Evolutionary conservation across 2,329 filamentous ascomycete species (phyloP).

Genomic region (Biscogniauxia sp.): DNA sequence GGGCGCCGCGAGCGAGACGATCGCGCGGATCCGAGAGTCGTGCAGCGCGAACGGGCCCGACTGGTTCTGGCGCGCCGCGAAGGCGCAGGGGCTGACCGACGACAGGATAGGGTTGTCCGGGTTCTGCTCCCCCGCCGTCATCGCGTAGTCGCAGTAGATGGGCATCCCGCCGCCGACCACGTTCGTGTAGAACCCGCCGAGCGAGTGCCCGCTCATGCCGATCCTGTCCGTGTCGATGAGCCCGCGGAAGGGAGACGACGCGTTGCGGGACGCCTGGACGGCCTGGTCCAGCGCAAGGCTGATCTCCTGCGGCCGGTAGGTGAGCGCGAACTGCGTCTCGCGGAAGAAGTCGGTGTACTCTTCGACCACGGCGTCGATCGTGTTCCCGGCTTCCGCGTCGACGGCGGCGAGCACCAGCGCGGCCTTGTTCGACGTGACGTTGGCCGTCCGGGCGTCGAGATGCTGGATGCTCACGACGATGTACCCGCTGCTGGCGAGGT

Average conservation of each 20-base stretch:
- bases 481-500: slow-evolving; percentile 16
- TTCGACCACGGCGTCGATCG: slow-evolving; percentile 12
- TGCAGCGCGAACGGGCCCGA: slow-evolving; percentile 8
- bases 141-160: slow-evolving; percentile 13
- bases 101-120: slow-evolving; percentile 7
- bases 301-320: slow-evolving; percentile 16
- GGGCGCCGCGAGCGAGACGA: slow-evolving; percentile 14
- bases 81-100: slow-evolving; percentile 11
- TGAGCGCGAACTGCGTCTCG: slow-evolving; percentile 14
- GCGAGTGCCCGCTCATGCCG: slow-evolving; percentile 15
- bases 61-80: slow-evolving; percentile 4
- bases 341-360: slow-evolving; percentile 15
- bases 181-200: slow-evolving; percentile 15
- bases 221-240: slow-evolving; percentile 9
- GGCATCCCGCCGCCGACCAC: slow-evolving; percentile 12
- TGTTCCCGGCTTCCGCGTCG: slow-evolving; percentile 8
- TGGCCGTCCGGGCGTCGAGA: slow-evolving; percentile 9
- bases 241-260: slow-evolving; percentile 7
- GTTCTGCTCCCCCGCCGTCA: slow-evolving; percentile 6
- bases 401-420: slow-evolving; percentile 1
- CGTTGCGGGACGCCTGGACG: slow-evolving; percentile 1
- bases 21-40: slow-evolving; percentile 15
- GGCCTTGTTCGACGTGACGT: not conserved
- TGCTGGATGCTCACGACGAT: slow-evolving; percentile 13
- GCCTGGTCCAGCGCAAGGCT: slow-evolving; percentile 10